These are phyloP conservation scores for Colletotrichum sidae DNA, from an alignment of 2,329 filamentous ascomycete species.

Conservation along the genomic window DNA sequence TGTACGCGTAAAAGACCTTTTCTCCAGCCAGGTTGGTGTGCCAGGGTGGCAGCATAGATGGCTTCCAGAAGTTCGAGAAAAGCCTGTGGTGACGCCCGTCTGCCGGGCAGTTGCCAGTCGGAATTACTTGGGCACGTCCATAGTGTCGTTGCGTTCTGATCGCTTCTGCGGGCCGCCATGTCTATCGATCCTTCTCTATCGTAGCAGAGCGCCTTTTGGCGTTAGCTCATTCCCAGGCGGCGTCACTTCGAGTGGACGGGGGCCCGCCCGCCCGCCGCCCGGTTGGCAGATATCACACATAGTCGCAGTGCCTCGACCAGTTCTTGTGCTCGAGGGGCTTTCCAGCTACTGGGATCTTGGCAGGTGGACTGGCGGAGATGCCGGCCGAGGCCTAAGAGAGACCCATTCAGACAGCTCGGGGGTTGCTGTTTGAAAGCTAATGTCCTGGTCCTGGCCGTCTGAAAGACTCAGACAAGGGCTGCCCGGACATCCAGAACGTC, in stretches of 20 bases:
- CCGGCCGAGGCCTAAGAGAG: conserved; percentile 27
- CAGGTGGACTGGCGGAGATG: conserved; percentile 34
- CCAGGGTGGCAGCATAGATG: conserved; percentile 15
- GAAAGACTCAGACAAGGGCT: conserved; percentile 20
- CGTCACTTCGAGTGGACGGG: conserved; percentile 6
- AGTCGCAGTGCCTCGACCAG: conserved; percentile 10
- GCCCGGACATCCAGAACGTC: conserved; percentile 12
- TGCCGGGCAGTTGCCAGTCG: conserved; percentile 2
- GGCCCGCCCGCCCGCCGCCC: background rate
- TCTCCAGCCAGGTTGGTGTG: conserved; percentile 22
- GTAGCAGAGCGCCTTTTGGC: background rate
- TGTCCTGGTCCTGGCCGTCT: conserved; percentile 7
- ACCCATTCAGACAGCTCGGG: conserved; percentile 8
- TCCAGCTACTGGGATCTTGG: conserved; percentile 22
- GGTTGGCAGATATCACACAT: conserved; percentile 4
- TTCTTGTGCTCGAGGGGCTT: conserved; percentile 4
- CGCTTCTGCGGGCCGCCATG: background rate
- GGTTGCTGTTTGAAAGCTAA: conserved; percentile 2
- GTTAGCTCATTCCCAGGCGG: too few relatives aligned
- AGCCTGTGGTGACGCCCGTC: conserved; percentile 9
- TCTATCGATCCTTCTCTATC: background rate
- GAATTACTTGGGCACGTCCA: conserved; percentile 7
- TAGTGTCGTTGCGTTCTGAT: background rate
- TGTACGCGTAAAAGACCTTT: conserved; percentile 9
- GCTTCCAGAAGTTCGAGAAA: conserved; percentile 31